Base-by-base conservation (phyloP, 306 rosid species). In the Hippophae gyantsensis region DNA sequence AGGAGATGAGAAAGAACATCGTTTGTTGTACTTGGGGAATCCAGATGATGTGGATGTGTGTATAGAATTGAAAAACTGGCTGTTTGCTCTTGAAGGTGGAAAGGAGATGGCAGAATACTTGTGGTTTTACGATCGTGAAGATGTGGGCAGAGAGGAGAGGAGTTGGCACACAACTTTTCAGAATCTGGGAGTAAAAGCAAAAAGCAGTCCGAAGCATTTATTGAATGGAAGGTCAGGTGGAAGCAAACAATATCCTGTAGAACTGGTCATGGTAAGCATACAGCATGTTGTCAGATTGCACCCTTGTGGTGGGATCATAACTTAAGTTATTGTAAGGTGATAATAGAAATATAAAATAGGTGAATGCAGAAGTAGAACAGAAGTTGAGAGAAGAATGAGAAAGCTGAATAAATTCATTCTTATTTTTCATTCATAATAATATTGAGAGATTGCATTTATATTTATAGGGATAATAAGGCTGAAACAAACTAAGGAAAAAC, bases 1-100 rank as follows among this genome's bases (percentile, higher is more conserved):
- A 53, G 64, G 69, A 45, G 86, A 76, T 44, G 87, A 75, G 58
- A 74, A 74, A 54, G 89, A 79, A 76, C 64, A 70, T 7, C 41
- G 63, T 47, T 68, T 78, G 72, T 69, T 82, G 69, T 85, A 62
- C 66, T 74, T 84, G 78, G 81, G 87, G 72, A 86, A 80, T 78
- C 89, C 97, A 57, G 94, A 87, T 76, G 86, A 87, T 66, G 84
- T 90, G 60, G 89, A 84, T 40, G 81, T 90, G 57, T 78, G 84
- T 43, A 56, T 90, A 61, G 89, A 79, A 79, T 79, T 90, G 75
- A 84, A 69, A 75, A 89, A 87, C 74, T 87, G 97, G 97, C 67
- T 90, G 69, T 87, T 90, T 79, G 95, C 95, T 76, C 94, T 90
- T 62, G 97, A 90, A 82, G 94, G 93, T 61, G 84, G 77, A 43